Conservation (phyloP, 2,329 filamentous ascomycete species). For the Ophiocordyceps unilateralis region DNA sequence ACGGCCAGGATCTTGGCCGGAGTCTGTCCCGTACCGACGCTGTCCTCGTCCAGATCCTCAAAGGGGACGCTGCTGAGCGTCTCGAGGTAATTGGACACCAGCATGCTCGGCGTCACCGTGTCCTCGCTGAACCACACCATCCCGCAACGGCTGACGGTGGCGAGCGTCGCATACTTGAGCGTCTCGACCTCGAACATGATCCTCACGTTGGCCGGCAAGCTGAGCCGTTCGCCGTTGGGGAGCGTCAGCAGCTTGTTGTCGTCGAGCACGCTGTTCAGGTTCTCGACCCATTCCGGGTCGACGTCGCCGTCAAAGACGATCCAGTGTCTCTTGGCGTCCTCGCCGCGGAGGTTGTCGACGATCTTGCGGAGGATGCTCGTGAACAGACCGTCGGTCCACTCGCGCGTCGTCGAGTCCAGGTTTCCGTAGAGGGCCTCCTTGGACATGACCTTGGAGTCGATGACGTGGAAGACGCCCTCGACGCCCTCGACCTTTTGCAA, state of each 20-base stretch:
- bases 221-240: slow-evolving; percentile 94
- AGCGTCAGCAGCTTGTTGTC: slow-evolving; percentile 97
- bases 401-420: slow-evolving; percentile 86
- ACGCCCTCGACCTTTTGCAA: slow-evolving; percentile 79
- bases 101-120: slow-evolving; percentile 82
- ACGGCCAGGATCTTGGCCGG: slow-evolving; percentile 63
- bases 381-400: slow-evolving; percentile 98
- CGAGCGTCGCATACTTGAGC: slow-evolving; percentile 89
- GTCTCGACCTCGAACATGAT: slow-evolving; percentile 99
- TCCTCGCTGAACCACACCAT: slow-evolving; percentile 99
- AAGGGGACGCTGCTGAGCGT: slow-evolving; percentile 69
- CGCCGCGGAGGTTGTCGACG: slow-evolving; percentile 93
- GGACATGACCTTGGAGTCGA: slow-evolving; percentile 99
- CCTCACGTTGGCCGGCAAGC: slow-evolving; percentile 81
- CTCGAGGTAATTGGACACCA: slow-evolving; percentile 82
- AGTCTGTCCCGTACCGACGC: slow-evolving; percentile 55
- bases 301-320: slow-evolving; percentile 99
- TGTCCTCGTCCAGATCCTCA: slow-evolving; percentile 91
- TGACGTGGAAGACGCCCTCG: slow-evolving; percentile 91
- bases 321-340: slow-evolving; percentile 95
- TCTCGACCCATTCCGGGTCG: slow-evolving; percentile 98
- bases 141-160: slow-evolving; percentile 97
- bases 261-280: slow-evolving; percentile 96
- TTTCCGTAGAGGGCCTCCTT: slow-evolving; percentile 96
- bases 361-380: slow-evolving; percentile 97